Conservation (phyloP, 2,329 filamentous ascomycete genomes). For the Bertia moriformis region DNA sequence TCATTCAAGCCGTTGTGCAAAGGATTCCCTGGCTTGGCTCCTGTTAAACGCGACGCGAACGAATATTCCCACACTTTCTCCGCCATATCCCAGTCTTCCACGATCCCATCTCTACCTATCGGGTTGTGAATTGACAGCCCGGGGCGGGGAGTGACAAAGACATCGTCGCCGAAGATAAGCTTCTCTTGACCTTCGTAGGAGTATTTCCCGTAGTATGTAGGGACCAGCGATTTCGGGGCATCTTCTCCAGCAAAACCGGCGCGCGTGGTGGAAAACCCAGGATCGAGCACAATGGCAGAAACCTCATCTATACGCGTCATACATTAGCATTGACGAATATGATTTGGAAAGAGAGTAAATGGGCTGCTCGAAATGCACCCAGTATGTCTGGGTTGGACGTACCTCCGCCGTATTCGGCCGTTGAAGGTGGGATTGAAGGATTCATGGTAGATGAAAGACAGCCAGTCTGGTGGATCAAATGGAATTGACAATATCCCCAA, state of each 20-base stretch:
- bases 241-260: slow-evolving; percentile 60
- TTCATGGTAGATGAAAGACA: slow-evolving; percentile 23
- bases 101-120: slow-evolving; percentile 32
- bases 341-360: no score
- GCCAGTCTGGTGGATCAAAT: no score
- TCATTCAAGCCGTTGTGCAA: background rate
- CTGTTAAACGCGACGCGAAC: slow-evolving; percentile 49
- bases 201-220: slow-evolving; percentile 41
- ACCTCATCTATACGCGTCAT: slow-evolving; percentile 40
- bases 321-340: slow-evolving; percentile 1
- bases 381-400: slow-evolving; percentile 12
- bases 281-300: slow-evolving; percentile 55
- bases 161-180: slow-evolving; percentile 49
- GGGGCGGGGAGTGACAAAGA: slow-evolving; percentile 43
- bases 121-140: slow-evolving; percentile 49
- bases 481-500: no score
- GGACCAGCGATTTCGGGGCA: slow-evolving; percentile 52
- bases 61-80: slow-evolving; percentile 53
- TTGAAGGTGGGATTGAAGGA: slow-evolving; percentile 23
- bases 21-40: slow-evolving; percentile 9
- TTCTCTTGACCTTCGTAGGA: slow-evolving; percentile 26
- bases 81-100: slow-evolving; percentile 57
- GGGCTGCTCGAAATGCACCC: background rate
- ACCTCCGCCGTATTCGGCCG: slow-evolving; percentile 32
- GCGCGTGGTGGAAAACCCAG: slow-evolving; percentile 47